Evolutionary conservation across 1,284 basidiomycete species (phyloP).

Genomic region (Leccinum subfulvum): DNA sequence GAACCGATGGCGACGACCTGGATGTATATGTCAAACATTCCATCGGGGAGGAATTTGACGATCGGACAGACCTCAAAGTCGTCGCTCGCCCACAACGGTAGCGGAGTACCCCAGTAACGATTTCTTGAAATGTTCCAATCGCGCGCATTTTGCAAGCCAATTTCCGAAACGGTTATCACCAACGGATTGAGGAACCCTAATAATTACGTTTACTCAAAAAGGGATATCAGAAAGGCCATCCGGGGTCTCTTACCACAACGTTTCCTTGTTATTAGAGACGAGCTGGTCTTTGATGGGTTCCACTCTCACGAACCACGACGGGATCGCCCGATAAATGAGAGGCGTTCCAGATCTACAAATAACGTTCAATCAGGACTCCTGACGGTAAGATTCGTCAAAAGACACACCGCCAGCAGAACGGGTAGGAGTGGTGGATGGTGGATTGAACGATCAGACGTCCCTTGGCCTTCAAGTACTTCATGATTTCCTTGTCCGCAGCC

Average conservation of each 20-base stretch:
- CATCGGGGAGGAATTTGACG: background rate
- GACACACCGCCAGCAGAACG: conserved; percentile 91
- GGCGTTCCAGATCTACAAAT: conserved; percentile 80
- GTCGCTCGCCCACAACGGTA: conserved; percentile 95
- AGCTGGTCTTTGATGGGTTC: conserved; percentile 83
- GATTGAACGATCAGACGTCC: conserved; percentile 88
- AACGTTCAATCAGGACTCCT: background rate
- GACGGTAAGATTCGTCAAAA: background rate
- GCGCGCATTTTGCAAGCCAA: conserved; percentile 93
- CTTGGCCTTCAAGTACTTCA: conserved; percentile 87
- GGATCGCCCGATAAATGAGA: conserved; percentile 94
- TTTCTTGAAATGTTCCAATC: conserved; percentile 99
- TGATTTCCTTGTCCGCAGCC: conserved; percentile 93
- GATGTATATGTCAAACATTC: background rate
- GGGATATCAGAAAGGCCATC: background rate
- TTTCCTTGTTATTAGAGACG: conserved; percentile 87
- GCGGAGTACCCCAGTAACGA: conserved; percentile 98
- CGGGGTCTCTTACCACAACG: conserved; percentile 69
- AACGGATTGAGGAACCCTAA: conserved; percentile 86
- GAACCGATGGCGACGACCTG: conserved; percentile 89
- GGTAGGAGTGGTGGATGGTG: conserved; percentile 89
- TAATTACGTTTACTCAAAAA: background rate
- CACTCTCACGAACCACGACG: conserved; percentile 95
- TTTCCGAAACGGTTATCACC: conserved; percentile 95
- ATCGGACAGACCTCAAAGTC: conserved; percentile 70